Evolutionary conservation across 2,329 filamentous ascomycete species (phyloP), one percentile per base, ranked within the genome.

Genomic region (Phyllosticta capitalensis): DNA sequence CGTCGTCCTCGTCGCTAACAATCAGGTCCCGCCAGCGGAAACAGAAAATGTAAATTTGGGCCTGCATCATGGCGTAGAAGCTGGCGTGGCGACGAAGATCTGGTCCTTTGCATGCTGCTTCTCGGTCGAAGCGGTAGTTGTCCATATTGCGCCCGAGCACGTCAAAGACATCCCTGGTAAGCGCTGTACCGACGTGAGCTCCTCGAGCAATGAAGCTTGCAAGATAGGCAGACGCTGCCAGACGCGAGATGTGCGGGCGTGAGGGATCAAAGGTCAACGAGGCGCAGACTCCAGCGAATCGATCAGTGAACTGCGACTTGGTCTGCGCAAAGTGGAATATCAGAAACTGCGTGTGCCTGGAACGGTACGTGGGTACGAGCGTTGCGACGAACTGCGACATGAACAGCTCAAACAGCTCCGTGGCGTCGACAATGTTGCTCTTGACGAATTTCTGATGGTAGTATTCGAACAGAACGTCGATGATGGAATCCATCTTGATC

Each of bases 1-100:
- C 75, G 50, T 79, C 74, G 17, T 85, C 80, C 1, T 82, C 61
- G 38, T 63, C 63, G 10, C 72, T 81, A 20, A 83, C 78, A 59
- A 90, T 87, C 53, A 99, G 79, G 68, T 97, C 92, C 62, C 90
- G 87, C 94, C 94, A 99, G 59, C 94, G 86, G 79, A 99, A 99
- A 78, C 94, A 99, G 75, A 95, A 96, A 61, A 95, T 92, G 76
- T 96, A 96, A 22, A 96, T 82, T 2, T 95, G 79, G 1, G 91
- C 91, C 72, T 96, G 92, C n/a, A 88, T 85, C 54, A 91, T 84
- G 19, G 89, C 86, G 72, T 96, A 96, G 74, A 95, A 96, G 14
- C 88, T 84, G 54, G 86, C 84, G 69, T 92, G 96, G 53, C 88
- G 86, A 63, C 87, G 85, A 60, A 95, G 81, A 71, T 99, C 91